Evolutionary conservation across 495 filamentous ascomycete genomes (phyloP), one percentile per base, ranked within the genome.

Genomic region (Eremomyces bilateralis): DNA sequence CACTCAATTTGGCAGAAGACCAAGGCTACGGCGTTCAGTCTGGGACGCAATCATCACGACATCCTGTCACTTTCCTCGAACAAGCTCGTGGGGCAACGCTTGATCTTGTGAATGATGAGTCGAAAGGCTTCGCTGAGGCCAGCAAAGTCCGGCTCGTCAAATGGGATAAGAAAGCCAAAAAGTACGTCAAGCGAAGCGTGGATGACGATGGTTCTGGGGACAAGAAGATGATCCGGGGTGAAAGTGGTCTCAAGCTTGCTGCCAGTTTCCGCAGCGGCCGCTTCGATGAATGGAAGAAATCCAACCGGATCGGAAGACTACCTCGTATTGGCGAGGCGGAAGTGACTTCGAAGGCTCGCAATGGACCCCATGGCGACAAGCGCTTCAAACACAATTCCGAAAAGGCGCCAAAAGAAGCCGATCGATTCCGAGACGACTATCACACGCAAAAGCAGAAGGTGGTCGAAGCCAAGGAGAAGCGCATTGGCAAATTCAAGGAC

Each of bases 101-200:
- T 76, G 85, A 97, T 51, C 68, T 97, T 2, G 70, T 61, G 21
- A 77, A 76, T 42, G 88, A 94, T 37, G 75, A 77, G 4, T 65
- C 65, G 27, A 75, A 73, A 38, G 61, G 64, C 6, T 84, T 90
- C 48, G 82, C 63, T 27, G 71, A 78, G 45, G 69, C 78, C 1
- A 67, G 69, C 15, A 67, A 69, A 46, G 51, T 59, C 10, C 63
- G 71, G 24, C 69, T 73, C 31, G 69, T 88, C 71, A 70, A 84
- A 36, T 97, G 88, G 88, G 88, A 97, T 60, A 92, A 93, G 65
- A 84, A 88, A 47, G 68, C 73, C 45, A 85, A 77, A 57, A 95
- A 94, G 57, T 97, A 94, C 56, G 85, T 97, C 4, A 58, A 76
- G 1, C 65, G 74, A 18, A 72, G 69, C 40, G 93, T 95, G 62